Base-by-base conservation (phyloP, 2,329 filamentous ascomycete species). In the Drechslerella stenobrocha region DNA sequence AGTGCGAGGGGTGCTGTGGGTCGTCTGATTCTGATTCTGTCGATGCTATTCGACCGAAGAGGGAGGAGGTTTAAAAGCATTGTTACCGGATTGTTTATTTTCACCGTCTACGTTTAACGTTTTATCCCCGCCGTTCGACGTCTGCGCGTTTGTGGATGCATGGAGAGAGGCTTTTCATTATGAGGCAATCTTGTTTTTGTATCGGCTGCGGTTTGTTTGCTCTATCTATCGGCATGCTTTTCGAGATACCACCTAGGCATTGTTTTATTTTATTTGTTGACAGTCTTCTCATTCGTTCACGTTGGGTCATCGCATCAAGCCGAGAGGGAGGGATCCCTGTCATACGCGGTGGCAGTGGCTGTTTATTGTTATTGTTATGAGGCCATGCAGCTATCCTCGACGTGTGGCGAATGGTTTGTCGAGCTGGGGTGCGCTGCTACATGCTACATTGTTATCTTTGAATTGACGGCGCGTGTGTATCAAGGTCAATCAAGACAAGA, bases 31-130 rank as follows among this genome's bases (percentile, higher is more conserved):
- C 63, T 3, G 63, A 48, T 6, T 67, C 63, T 2, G 55, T 67
- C 6, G 46, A 67, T 24, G 63, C 63, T 11, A 67, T 67, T 32
- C 44, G 63, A 40, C 63, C 63, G 50, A 67, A 60, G 26, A 55
- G 60, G 55, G 63, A 67, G 34, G 52, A 58, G 42, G 47, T 15
- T 58, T 66, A 59, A 47, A 34, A 13, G 50, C 28, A 15, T 58
- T 66, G 53, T 51, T 66, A 3, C 53, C 40, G 24, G 8, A 40
- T 59, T 48, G 23, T n/a, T 58, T 40, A 30, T 50, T 52, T 47
- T 48, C 22, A 44, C 30, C 30, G 34, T 15, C 15, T 52, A 46
- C 22, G 35, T 30, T 59, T 28, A 18, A 2, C 11, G 24, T 22
- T 52, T 3, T 34, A 0, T 40, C 22, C 15, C 24, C 8, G 26